Evolutionary conservation across 2,329 filamentous ascomycete species (phyloP), one percentile per base, ranked within the genome.

Genomic region (Dichotomopilus funicola): DNA sequence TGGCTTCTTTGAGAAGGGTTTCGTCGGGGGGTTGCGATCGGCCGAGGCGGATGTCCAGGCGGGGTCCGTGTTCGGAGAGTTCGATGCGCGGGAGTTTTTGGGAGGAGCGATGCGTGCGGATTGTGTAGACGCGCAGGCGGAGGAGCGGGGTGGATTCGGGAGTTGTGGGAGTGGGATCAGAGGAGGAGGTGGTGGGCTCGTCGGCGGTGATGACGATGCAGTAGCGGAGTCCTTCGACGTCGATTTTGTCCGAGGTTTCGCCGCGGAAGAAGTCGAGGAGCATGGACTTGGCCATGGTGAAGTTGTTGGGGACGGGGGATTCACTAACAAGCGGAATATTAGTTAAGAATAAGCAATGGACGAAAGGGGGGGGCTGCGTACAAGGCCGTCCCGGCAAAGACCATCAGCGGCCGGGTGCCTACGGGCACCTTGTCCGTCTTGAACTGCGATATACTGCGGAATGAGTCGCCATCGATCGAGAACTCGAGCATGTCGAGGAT

Each of bases 401-500:
- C 74, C 60, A 99, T 76, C 81, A 99, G 82, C 4, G 94, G 94
- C 70, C 92, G 89, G 66, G 95, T 76, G 19, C 91, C 94, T 10
- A 95, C 78, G 27, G 88, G 86, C 53, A 87, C 82, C 69, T 88
- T 87, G 64, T 83, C 78, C 60, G 80, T 85, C 70, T 89, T 89
- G 79, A 95, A 94, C 66, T 90, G 86, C 53, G 77, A 74, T 58
- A 91, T 77, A 53, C 78, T 81, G 60, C 86, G 78, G 75, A 86
- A 90, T 13, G 80, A 83, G 33, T 87, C 82, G 2, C 85, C 79
- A 65, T 96, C 85, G 57, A 99, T 81, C 69, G 89, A 78, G 65
- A 97, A 74, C 78, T 99, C 94, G 53, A 95, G 77, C 90, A 99
- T 96, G 72, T 99, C 95, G 62, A 97, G 80, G 12, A 96, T 79